These are phyloP conservation scores for Fomitopsis betulina DNA, from an alignment of 1,284 basidiomycete species.

Conservation along the genomic window DNA sequence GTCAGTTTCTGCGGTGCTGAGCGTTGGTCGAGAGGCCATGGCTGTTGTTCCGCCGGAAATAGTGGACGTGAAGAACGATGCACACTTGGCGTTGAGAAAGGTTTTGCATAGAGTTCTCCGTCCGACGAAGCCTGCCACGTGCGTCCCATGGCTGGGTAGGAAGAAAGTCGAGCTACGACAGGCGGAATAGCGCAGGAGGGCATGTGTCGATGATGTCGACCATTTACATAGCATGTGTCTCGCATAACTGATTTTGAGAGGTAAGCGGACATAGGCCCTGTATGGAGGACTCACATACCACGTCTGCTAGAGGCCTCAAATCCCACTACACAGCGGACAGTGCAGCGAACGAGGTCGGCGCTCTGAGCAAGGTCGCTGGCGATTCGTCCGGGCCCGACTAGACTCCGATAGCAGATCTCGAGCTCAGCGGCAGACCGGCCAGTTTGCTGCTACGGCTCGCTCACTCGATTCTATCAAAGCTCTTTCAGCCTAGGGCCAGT, in stretches of 20 bases:
- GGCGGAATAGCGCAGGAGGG: constrained; percentile 3
- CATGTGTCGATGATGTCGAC: constrained; percentile 40
- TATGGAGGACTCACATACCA: constrained; percentile 11
- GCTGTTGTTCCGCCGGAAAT: not conserved
- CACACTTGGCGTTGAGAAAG: not conserved
- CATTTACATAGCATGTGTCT: constrained; percentile 61
- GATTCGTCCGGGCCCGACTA: not conserved
- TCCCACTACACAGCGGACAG: not conserved
- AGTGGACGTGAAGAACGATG: not conserved
- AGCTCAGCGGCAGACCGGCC: not conserved
- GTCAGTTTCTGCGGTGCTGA: not conserved
- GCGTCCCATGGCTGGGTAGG: not conserved
- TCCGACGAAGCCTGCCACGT: not conserved
- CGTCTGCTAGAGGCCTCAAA: constrained; percentile 17
- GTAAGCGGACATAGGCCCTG: not conserved
- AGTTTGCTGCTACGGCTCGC: not conserved
- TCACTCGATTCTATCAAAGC: not conserved
- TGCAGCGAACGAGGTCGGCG: not conserved
- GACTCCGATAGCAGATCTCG: not conserved
- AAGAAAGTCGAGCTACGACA: not conserved
- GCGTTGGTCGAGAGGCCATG: not conserved
- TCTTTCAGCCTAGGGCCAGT: no score
- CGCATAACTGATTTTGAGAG: constrained; percentile 37
- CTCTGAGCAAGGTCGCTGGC: not conserved
- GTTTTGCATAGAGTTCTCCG: not conserved